Conservation (phyloP, 352 stramenopile genomes). For the Globisporangium megalacanthum region DNA sequence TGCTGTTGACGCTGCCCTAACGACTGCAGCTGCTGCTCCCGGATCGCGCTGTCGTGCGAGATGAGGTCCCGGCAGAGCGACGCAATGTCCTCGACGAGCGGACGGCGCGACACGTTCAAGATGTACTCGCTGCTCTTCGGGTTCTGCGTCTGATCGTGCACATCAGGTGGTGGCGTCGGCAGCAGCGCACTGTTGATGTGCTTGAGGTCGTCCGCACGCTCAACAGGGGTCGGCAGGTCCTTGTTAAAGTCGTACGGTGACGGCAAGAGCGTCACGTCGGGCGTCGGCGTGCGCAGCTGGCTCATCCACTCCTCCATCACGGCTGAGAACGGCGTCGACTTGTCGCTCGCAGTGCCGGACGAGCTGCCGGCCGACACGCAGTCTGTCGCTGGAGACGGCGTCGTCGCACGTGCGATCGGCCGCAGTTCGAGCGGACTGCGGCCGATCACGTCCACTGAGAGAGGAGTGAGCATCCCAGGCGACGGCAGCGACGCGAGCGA, state of each 20-base stretch:
- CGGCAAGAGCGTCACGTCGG: slow-evolving; percentile 70
- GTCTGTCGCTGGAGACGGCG: slow-evolving; percentile 2
- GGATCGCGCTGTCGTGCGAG: slow-evolving; percentile 41
- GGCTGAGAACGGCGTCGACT: slow-evolving; percentile 50
- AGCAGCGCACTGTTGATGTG: slow-evolving; percentile 73
- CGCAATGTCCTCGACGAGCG: slow-evolving; percentile 71
- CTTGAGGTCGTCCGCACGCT: slow-evolving; percentile 61
- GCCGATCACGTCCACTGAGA: slow-evolving; percentile 18
- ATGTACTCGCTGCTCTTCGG: slow-evolving; percentile 63
- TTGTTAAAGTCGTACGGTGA: slow-evolving; percentile 79
- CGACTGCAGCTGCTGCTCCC: background rate
- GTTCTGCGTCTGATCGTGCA: slow-evolving; percentile 53
- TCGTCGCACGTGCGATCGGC: background rate
- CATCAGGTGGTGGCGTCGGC: slow-evolving; percentile 55
- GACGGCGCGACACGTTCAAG: slow-evolving; percentile 29
- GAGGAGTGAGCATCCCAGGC: slow-evolving; percentile 48
- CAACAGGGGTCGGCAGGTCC: slow-evolving; percentile 65
- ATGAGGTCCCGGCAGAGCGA: slow-evolving; percentile 76
- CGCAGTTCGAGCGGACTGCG: slow-evolving; percentile 35
- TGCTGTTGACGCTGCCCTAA: background rate
- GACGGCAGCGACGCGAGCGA: slow-evolving; percentile 39
- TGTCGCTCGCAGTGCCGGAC: slow-evolving; percentile 4
- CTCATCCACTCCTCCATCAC: slow-evolving; percentile 85
- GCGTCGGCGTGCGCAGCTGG: slow-evolving; percentile 67
- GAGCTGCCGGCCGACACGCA: background rate